Conservation (phyloP, 2,329 filamentous ascomycete species). For the Phialemoniopsis sp. region DNA sequence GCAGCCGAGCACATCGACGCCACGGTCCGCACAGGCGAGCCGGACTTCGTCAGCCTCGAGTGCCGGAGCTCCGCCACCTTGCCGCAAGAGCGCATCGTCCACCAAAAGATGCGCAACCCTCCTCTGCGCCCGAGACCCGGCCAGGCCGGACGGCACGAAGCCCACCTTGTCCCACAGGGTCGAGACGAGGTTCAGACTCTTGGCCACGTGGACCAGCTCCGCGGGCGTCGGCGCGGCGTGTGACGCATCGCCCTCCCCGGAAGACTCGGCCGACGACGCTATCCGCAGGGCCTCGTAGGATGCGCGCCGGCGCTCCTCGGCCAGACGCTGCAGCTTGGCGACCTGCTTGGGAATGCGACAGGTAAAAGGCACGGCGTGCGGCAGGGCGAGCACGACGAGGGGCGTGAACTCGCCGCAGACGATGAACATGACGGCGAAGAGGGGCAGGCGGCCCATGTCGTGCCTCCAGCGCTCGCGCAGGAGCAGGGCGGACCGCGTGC, state of each 20-base stretch:
- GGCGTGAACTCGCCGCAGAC: slow-evolving; percentile 86
- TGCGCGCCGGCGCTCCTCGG: slow-evolving; percentile 45
- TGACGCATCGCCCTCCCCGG: not conserved
- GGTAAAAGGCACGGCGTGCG: slow-evolving; percentile 68
- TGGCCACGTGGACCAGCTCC: slow-evolving; percentile 28
- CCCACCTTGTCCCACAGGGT: slow-evolving; percentile 17
- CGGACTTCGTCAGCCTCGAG: slow-evolving; percentile 61
- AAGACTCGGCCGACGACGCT: not conserved
- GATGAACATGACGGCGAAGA: slow-evolving; percentile 72
- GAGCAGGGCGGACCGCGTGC: slow-evolving; percentile 65
- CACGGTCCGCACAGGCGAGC: slow-evolving; percentile 69
- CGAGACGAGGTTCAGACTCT: slow-evolving; percentile 39
- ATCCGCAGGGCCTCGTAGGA: slow-evolving; percentile 39
- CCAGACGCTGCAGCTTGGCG: slow-evolving; percentile 45
- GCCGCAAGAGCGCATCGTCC: slow-evolving; percentile 67
- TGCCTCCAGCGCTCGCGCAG: slow-evolving; percentile 63
- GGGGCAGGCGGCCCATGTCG: slow-evolving; percentile 73
- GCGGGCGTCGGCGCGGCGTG: not conserved
- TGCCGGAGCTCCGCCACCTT: slow-evolving; percentile 54
- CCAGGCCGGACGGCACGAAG: slow-evolving; percentile 38
- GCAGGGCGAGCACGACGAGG: slow-evolving; percentile 68
- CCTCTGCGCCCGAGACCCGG: slow-evolving; percentile 47
- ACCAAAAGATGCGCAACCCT: slow-evolving; percentile 59
- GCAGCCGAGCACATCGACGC: slow-evolving; percentile 52
- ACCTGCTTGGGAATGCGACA: slow-evolving; percentile 81